Evolutionary conservation across 2,329 filamentous ascomycete genomes (phyloP).

Genomic region (Cladosporium sp.): DNA sequence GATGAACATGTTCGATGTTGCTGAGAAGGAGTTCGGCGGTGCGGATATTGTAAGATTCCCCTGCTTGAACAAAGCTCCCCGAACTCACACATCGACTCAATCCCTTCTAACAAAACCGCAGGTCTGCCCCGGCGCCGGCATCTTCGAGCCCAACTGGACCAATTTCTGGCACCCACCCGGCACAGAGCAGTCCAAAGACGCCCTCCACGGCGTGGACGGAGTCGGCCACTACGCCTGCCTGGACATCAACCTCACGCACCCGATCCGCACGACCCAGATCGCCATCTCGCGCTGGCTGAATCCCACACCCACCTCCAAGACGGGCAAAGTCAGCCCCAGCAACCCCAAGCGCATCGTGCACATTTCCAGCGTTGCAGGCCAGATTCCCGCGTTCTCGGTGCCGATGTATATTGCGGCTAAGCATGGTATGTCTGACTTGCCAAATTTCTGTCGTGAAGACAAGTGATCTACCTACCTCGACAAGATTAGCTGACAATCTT

Average conservation of each 20-base stretch:
- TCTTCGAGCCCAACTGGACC: slow-evolving; percentile 45
- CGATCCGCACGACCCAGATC: slow-evolving; percentile 45
- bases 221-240: slow-evolving; percentile 34
- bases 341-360: slow-evolving; percentile 46
- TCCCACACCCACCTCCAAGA: slow-evolving; percentile 21
- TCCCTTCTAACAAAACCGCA: slow-evolving; percentile 1
- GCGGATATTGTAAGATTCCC: slow-evolving; percentile 45
- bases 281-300: slow-evolving; percentile 44
- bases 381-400: slow-evolving; percentile 33
- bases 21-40: slow-evolving; percentile 44
- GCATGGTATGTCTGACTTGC: no score
- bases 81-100: no score
- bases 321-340: slow-evolving; percentile 29
- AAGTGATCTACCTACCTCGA: not conserved
- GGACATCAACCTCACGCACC: slow-evolving; percentile 47
- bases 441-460: no score
- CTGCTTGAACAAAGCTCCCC: no score
- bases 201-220: slow-evolving; percentile 20
- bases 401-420: slow-evolving; percentile 46
- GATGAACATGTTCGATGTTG: slow-evolving; percentile 46
- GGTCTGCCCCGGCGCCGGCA: slow-evolving; percentile 46
- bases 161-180: slow-evolving; percentile 50
- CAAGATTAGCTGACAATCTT: no score
- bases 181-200: slow-evolving; percentile 32
- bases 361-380: slow-evolving; percentile 43